These are phyloP conservation scores for Thalassiosira sp. DNA, from an alignment of 352 stramenopile species.

Conservation along the genomic window DNA sequence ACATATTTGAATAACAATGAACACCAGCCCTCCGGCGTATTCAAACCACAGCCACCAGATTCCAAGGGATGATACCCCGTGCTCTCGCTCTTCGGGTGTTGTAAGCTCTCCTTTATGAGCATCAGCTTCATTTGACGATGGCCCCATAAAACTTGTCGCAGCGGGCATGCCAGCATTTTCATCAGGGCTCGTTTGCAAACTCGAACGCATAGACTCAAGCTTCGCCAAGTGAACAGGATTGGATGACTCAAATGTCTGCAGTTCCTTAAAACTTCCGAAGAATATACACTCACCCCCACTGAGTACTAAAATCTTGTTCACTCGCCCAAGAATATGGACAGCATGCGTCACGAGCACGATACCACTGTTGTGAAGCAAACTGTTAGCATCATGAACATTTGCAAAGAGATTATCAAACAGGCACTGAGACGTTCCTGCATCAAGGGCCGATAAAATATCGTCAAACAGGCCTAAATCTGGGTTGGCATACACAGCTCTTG, in stretches of 20 bases:
- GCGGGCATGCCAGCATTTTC: constrained; percentile 36
- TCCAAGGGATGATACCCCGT: constrained; percentile 70
- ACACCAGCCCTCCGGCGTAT: constrained; percentile 68
- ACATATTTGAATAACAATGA: constrained; percentile 63
- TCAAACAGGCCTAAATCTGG: constrained; percentile 80
- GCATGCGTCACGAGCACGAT: constrained; percentile 84
- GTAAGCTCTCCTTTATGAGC: constrained; percentile 56
- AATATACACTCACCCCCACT: constrained; percentile 67
- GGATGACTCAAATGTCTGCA: constrained; percentile 36
- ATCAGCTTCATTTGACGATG: constrained; percentile 8
- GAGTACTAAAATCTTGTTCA: constrained; percentile 80
- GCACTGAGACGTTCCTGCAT: constrained; percentile 74
- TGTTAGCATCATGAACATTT: constrained; percentile 4
- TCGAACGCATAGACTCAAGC: constrained; percentile 23
- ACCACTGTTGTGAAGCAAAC: constrained; percentile 59
- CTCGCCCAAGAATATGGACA: constrained; percentile 75
- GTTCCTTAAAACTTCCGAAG: constrained; percentile 65
- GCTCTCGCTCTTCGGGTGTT: constrained; percentile 69
- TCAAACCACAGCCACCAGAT: constrained; percentile 81
- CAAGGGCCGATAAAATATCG: constrained; percentile 83
- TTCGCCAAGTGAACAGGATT: constrained; percentile 21
- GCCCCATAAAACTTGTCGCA: constrained; percentile 22
- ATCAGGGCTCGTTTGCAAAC: constrained; percentile 32
- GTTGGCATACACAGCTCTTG: constrained; percentile 71
- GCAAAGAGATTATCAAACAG: constrained; percentile 80